A percentile compares a stretch with the other conserved stretches of the same genome.
These are phyloP conservation scores for Fagus crenata DNA, from an alignment of 306 rosid species.

Conservation along the genomic window DNA sequence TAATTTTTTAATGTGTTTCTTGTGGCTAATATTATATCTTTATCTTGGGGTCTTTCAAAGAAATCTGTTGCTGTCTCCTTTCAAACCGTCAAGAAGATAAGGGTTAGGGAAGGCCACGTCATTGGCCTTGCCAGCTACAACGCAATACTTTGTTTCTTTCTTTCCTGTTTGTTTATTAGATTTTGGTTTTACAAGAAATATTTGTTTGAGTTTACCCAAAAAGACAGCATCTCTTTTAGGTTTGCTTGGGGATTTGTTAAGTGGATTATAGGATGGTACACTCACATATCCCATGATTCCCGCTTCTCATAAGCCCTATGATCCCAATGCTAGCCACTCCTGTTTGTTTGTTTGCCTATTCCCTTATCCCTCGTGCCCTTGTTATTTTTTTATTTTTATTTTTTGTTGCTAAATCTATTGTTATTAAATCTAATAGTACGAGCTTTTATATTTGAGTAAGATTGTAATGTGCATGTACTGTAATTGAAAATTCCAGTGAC, in stretches of 20 bases:
- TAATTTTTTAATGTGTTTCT: too few species aligned
- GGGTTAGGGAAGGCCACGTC: slow-evolving; percentile 43
- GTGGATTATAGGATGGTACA: slow-evolving; percentile 17
- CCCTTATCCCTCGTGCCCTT: background rate
- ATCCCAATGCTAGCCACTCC: slow-evolving; percentile 22
- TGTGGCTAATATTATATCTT: background rate
- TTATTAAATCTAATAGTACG: too few species aligned
- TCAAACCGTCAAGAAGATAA: slow-evolving; percentile 48
- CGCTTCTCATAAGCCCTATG: slow-evolving; percentile 31
- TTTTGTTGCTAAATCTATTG: too few species aligned
- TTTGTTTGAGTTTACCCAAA: slow-evolving; percentile 17
- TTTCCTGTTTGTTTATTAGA: slow-evolving; percentile 4
- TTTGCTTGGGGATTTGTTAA: slow-evolving; percentile 30
- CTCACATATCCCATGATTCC: slow-evolving; percentile 38
- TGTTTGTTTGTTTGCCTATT: slow-evolving; percentile 1
- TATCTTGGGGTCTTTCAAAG: slow-evolving; percentile 5
- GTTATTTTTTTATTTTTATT: too few species aligned
- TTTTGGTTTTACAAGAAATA: background rate
- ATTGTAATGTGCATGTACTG: too few species aligned
- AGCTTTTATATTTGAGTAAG: too few species aligned
- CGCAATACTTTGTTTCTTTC: slow-evolving; percentile 34
- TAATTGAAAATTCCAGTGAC: too few species aligned
- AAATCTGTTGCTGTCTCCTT: slow-evolving; percentile 34
- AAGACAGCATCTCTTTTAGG: slow-evolving; percentile 31
- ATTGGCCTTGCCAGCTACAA: slow-evolving; percentile 62